Evolutionary conservation across 2,329 filamentous ascomycete genomes (phyloP), one percentile per base, ranked within the genome.

Genomic region (Diaporthe longicolla): DNA sequence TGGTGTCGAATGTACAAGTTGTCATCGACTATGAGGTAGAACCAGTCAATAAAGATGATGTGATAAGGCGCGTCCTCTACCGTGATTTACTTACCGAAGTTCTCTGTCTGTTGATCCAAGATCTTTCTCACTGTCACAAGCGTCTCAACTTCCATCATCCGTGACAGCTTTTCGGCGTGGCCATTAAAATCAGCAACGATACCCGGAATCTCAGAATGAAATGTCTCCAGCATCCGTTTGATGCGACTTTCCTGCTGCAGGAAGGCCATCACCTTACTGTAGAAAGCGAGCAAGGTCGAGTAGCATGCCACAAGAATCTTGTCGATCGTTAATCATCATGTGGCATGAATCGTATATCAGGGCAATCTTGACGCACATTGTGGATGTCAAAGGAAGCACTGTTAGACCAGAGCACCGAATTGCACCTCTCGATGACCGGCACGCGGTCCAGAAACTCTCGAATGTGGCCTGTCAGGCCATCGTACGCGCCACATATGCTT

Each of bases 261-360:
- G 21, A 66, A 66, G 21, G 61, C 61, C 45, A 52, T 52, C 11
- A 66, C 61, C 15, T 66, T 66, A 15, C 61, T 66, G 10, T 66
- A 66, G 61, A 66, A 66, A 26, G 45, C 3, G 21, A 66, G 45
- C 4, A 66, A 3, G 32, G 29, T 52, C 21, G 45, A 66, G 19
- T 66, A 66, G 15, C 61, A 66, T 0, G 45, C 61, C 21, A 52
- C 45, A 1, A 66, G 11, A 26, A 52, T 66, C 61, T 66, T 37
- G 21, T 10, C 7, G 21, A 52, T 26, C 1, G 17, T 66, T 5
- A 66, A 32, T 4, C 10, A 6, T 24, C 26, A 50, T 11, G 11
- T 24, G 26, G 24, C 3, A 8, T 66, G 21, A 17, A 6, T n/a
- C 10, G 21, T 6, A 0, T 8, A n/a, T 11, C 26, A 65, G 11